Evolutionary conservation across 2,329 filamentous ascomycete genomes (phyloP).

Genomic region (Fusarium subtropicale): DNA sequence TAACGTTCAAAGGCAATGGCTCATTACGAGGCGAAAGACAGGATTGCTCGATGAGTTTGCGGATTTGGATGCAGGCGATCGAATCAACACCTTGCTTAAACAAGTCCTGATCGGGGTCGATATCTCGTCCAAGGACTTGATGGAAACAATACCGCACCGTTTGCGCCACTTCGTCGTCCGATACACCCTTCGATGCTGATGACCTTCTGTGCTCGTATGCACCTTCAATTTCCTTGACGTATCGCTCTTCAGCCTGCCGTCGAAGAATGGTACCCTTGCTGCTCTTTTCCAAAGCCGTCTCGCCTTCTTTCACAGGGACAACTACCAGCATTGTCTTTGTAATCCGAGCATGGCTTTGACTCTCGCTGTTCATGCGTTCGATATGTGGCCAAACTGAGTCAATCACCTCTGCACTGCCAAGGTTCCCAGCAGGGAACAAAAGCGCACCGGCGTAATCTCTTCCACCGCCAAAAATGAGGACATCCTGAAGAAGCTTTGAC

Average conservation of each 20-base stretch:
- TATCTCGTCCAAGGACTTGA: conserved; percentile 45
- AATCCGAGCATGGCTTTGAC: conserved; percentile 64
- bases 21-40: conserved; percentile 32
- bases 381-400: conserved; percentile 57
- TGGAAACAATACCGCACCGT: conserved; percentile 51
- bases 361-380: conserved; percentile 60
- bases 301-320: conserved; percentile 46
- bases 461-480: conserved; percentile 71
- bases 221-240: conserved; percentile 57
- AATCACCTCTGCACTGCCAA: conserved; percentile 54
- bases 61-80: conserved; percentile 65
- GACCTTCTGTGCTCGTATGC: conserved; percentile 54
- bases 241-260: conserved; percentile 62
- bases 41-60: conserved; percentile 49
- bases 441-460: conserved; percentile 67
- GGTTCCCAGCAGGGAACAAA: conserved; percentile 58
- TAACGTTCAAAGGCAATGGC: conserved; percentile 64
- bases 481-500: conserved; percentile 60
- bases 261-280: conserved; percentile 72
- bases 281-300: conserved; percentile 63
- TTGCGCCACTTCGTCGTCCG: conserved; percentile 52
- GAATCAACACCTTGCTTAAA: conserved; percentile 72
- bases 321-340: conserved; percentile 62
- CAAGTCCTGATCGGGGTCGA: conserved; percentile 60
- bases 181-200: conserved; percentile 23